These are phyloP conservation scores for Tanacetum coccineum DNA, from an alignment of 129 eudicot species.

Conservation along the genomic window DNA sequence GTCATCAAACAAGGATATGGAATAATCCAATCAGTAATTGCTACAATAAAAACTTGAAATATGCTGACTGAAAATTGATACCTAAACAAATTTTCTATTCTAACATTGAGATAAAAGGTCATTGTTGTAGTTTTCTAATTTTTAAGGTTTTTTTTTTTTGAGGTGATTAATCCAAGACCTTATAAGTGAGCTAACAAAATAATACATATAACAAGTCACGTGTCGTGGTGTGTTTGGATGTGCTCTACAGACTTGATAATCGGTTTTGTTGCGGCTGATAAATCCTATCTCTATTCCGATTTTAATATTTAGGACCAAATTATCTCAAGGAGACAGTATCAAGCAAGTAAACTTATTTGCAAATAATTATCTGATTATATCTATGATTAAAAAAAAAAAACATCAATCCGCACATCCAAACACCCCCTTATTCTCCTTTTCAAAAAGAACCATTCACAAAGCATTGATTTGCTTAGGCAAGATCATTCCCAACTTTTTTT, in stretches of 20 bases:
- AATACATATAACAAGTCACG: background rate
- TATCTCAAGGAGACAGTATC: background rate
- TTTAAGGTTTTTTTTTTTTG: too few relatives aligned
- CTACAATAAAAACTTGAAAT: background rate
- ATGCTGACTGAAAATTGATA: background rate
- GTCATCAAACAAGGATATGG: constrained; percentile 8
- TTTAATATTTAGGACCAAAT: background rate
- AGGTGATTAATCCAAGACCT: too few relatives aligned
- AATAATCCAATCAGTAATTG: background rate
- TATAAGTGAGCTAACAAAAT: background rate
- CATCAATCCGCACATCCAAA: background rate
- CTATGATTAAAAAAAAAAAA: background rate
- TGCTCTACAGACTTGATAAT: constrained; percentile 3
- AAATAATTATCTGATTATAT: background rate
- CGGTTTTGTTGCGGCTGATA: background rate
- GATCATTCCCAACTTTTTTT: constrained; percentile 14
- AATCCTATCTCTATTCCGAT: background rate
- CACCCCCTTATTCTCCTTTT: constrained; percentile 1
- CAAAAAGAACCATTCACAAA: background rate
- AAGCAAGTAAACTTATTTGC: background rate
- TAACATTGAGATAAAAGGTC: background rate
- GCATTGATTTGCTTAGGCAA: constrained; percentile 10
- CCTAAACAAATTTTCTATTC: background rate
- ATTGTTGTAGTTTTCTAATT: too few relatives aligned
- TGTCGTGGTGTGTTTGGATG: background rate